Evolutionary conservation across 1,284 basidiomycete genomes (phyloP), one percentile per base, ranked within the genome.

Genomic region (Tremellales sp.): DNA sequence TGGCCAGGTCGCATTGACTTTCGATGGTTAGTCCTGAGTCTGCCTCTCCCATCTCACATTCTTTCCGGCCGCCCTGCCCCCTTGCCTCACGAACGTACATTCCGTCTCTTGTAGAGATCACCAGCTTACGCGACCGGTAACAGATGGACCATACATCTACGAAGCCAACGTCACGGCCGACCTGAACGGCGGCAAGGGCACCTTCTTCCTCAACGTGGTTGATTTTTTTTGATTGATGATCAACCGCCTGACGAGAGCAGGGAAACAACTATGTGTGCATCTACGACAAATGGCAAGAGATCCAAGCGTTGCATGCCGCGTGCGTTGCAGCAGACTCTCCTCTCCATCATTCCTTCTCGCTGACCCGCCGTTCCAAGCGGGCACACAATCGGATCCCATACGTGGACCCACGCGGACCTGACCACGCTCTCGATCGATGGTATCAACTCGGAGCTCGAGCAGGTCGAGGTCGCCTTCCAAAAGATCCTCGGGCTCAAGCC

Each of bases 381-480:
- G 2, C 79, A 81, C 61, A 77, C 79, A 40, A 58, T 82, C 32
- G 79, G 71, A 4, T 78, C 77, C 21, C 80, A 81, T 56, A 78
- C 79, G 25, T 82, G 80, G 80, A 66, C 68, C 5, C 80, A 81
- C 59, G 57, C 68, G 16, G 71, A 81, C 56, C 59, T 81, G 16
- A 72, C 70, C 24, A 73, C 61, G 1, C 65, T 80, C 29, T 39
- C 14, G 72, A 70, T 73, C 41, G 12, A 9, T 25, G 27, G 29
- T 31, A 43, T 29, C 18, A 63, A 70, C 35, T 58, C 51, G 54
- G 65, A 67, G 48, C 74, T 80, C 62, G 72, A 63, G 58, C 65
- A 66, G 33, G 71, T 78, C 48, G 78, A 80, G 56, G 64, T 71
- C 45, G 80, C 80, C 0, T 69, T 81, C 41, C 61, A 72, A 52